Evolutionary conservation across 2,329 filamentous ascomycete species (phyloP), one percentile per base, ranked within the genome.

Genomic region (Colletotrichum magnum): DNA sequence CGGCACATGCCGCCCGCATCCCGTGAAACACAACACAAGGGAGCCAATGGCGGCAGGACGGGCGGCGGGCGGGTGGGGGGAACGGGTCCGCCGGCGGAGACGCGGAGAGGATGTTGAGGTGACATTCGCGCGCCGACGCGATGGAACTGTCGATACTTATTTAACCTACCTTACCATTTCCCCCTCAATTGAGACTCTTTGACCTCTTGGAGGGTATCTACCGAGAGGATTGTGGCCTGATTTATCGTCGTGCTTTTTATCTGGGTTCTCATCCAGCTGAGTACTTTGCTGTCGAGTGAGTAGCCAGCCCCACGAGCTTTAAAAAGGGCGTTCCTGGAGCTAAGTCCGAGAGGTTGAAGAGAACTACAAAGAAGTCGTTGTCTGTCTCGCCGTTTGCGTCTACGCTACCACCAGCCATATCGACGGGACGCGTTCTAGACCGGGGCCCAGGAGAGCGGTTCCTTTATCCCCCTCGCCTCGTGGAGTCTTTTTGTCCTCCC

Each of bases 1-100:
- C 41, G 18, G 45, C n/a, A n/a, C 32, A 28, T 36, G 43, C 28
- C 54, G 45, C 63, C 63, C 63, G 63, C 63, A 60, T 66, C 57
- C 63, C 63, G 63, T 66, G 63, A 66, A 66, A 60, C 63, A 7
- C 60, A 60, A 41, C 48, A n/a, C 7, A 10, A 6, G 32, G 7
- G 59, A 6, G 13, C 39, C 36, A 24, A 21, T 24, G 50, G 16
- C n/a, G 26, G 4, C 43, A 10, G 39, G 32, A 12, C 26, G 59
- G 51, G 51, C 21, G 41, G n/a, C 39, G 32, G 59, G 51, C 39
- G 36, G 59, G 43, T 21, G 54, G 54, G 21, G 21, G 39, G 32
- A 26, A 45, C 12, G 36, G 54, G 52, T 39, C 52, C 21, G 28
- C 28, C 52, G 36, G 52, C 15, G 36, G 28, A 18, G 28, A 24